Conservation (phyloP, 768 basidiomycete genomes). For the Amanita rimosa region DNA sequence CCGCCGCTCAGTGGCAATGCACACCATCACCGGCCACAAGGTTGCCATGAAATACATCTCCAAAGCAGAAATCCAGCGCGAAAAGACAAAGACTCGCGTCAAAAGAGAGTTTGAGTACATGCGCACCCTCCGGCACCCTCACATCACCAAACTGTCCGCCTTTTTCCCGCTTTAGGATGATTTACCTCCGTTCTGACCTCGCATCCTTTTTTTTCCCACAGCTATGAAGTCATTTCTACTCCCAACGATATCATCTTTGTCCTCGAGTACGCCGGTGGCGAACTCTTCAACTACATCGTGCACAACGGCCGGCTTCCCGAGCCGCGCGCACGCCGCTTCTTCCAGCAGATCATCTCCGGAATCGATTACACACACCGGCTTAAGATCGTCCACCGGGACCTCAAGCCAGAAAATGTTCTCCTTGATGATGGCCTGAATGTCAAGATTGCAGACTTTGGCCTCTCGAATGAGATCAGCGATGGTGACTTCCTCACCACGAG, state of each 20-base stretch:
- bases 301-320: slow-evolving; percentile 88
- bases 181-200: slow-evolving; percentile 6
- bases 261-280: slow-evolving; percentile 91
- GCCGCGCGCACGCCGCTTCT: slow-evolving; percentile 81
- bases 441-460: slow-evolving; percentile 99
- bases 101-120: slow-evolving; percentile 96
- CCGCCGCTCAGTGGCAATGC: slow-evolving; percentile 64
- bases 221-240: slow-evolving; percentile 86
- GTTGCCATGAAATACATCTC: slow-evolving; percentile 98
- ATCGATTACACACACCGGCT: slow-evolving; percentile 95
- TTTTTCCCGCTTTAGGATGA: slow-evolving; percentile 3
- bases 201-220: slow-evolving; percentile 16
- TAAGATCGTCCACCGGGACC: slow-evolving; percentile 95
- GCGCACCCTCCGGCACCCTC: slow-evolving; percentile 85
- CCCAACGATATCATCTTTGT: slow-evolving; percentile 97
- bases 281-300: slow-evolving; percentile 98
- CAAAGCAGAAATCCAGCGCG: slow-evolving; percentile 84
- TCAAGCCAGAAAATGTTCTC: slow-evolving; percentile 95
- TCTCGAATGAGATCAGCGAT: slow-evolving; percentile 92
- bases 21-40: slow-evolving; percentile 88
- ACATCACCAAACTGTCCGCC: slow-evolving; percentile 93
- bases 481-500: slow-evolving; percentile 96
- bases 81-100: slow-evolving; percentile 86
- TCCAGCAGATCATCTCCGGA: slow-evolving; percentile 96
- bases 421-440: slow-evolving; percentile 79